These are phyloP conservation scores for Auricularia sp. DNA, from an alignment of 768 basidiomycete genomes.

Conservation along the genomic window DNA sequence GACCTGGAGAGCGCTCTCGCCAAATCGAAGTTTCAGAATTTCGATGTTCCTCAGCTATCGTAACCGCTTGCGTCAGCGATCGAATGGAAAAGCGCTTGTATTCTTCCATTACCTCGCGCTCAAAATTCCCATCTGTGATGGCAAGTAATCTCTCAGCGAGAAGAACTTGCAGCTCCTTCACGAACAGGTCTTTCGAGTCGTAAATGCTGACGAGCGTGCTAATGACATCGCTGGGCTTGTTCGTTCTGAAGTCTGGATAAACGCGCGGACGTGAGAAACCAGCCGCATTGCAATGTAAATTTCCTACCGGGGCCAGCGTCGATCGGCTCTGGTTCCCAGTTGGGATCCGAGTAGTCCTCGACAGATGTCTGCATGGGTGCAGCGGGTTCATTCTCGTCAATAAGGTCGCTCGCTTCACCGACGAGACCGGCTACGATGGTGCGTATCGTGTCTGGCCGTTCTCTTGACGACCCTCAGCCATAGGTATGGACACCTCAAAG, in stretches of 20 bases:
- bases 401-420: conserved; percentile 75
- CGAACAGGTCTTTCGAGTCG: conserved; percentile 91
- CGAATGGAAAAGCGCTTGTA: not conserved
- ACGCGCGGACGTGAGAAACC: not conserved
- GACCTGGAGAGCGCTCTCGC: conserved; percentile 83
- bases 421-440: conserved; percentile 88
- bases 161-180: conserved; percentile 88
- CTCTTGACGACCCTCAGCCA: conserved; percentile 30
- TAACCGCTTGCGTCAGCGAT: conserved; percentile 1
- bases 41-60: conserved; percentile 81
- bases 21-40: conserved; percentile 91
- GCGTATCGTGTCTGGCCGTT: conserved; percentile 85
- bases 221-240: conserved; percentile 86
- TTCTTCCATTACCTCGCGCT: conserved; percentile 41
- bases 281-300: not conserved
- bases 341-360: conserved; percentile 84
- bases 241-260: conserved; percentile 75
- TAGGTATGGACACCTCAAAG: conserved; percentile 2
- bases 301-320: conserved; percentile 83
- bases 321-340: conserved; percentile 93
- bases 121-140: conserved; percentile 69
- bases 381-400: conserved; percentile 76
- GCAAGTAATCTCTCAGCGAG: conserved; percentile 79
- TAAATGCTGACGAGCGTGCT: conserved; percentile 96
- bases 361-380: conserved; percentile 61